Evolutionary conservation across 176 grass and related monocot genomes (phyloP).

Genomic region (Neostapfia colusana): DNA sequence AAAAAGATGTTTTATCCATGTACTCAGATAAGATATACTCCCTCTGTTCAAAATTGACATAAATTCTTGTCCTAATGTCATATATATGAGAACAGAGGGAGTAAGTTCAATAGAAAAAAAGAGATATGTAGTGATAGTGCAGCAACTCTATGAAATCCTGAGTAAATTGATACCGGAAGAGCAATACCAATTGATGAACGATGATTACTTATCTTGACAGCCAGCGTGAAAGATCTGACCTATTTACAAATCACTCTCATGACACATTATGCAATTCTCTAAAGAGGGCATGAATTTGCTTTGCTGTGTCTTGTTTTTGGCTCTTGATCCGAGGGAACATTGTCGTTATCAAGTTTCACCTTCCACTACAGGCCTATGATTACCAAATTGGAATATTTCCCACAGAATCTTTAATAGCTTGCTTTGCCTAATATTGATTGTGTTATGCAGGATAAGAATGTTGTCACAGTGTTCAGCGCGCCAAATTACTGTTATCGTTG

Average conservation of each 20-base stretch:
- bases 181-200: neutral
- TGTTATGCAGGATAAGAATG: slow-evolving; percentile 65
- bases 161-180: neutral
- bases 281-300: neutral
- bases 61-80: too few species aligned
- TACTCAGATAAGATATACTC: neutral
- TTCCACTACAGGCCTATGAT: neutral
- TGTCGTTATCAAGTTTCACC: neutral
- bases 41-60: too few species aligned
- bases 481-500: slow-evolving; percentile 81
- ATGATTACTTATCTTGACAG: slow-evolving; percentile 1
- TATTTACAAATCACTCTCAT: neutral
- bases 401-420: slow-evolving; percentile 1
- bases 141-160: neutral
- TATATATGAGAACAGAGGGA: too few species aligned
- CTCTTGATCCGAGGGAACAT: neutral
- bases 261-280: neutral
- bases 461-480: slow-evolving; percentile 70
- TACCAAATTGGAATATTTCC: neutral
- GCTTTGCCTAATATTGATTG: slow-evolving; percentile 2
- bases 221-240: neutral
- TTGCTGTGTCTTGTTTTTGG: slow-evolving; percentile 14
- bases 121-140: neutral
- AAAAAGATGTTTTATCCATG: neutral
- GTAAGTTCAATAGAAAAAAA: neutral